Evolutionary conservation across 2,329 filamentous ascomycete genomes (phyloP), one percentile per base, ranked within the genome.

Genomic region (Gremmenia infestans): DNA sequence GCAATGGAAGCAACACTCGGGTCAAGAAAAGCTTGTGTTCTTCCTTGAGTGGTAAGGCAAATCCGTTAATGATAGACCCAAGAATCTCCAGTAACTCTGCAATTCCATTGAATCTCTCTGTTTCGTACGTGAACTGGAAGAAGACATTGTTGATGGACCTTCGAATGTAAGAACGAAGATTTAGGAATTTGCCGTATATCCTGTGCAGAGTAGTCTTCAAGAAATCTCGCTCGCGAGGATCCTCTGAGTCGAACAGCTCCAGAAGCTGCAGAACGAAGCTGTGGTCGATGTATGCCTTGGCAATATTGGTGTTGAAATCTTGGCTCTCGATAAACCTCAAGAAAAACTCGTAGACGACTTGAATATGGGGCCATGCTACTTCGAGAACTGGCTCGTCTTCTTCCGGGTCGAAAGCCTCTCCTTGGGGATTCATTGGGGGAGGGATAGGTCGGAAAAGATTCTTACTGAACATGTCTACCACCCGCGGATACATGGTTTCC

Each of bases 61-160:
- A 99, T 47, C 94, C 94, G 71, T 99, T 99, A 79, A 99, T 99
- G 69, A 99, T 99, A 62, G 94, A 97, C 32, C 94, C 94, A 60
- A 66, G 45, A 63, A 68, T 45, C 61, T 65, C 42, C 60, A 67
- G 50, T 59, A 65, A 37, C 52, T 63, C 40, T 59, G 65, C 56
- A 55, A 61, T 51, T 14, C 64, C n/a, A 40, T 58, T 52, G 58
- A 99, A 97, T 57, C 94, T 84, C 74, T 99, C 94, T 4, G 94
- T 99, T 74, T 99, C 94, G 72, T 99, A 99, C 58, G 91, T 92
- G 73, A 99, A 99, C 71, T 99, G 94, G 81, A 99, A 99, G 77
- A 99, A 99, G 67, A 99, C 94, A 69, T 99, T 97, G 83, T 99
- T 99, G 81, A 99, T 99, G 55, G 94, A 99, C 67, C 94, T 86